Evolutionary conservation across 176 grass and related monocot species (phyloP).

Genomic region (Oropetium thomaeum): DNA sequence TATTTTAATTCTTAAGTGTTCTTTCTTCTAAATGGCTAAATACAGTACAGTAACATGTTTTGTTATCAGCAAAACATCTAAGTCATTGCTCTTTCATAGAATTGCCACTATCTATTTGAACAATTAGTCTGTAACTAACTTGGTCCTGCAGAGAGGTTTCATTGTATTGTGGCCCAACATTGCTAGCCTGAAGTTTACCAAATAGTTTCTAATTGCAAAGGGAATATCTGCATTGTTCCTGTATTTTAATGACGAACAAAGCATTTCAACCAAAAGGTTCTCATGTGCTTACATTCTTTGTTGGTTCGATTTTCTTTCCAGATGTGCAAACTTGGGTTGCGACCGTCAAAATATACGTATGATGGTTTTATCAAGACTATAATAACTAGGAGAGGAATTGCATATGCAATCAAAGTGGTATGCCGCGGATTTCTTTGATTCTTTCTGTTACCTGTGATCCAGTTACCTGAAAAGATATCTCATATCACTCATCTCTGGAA

Average conservation of each 20-base stretch:
- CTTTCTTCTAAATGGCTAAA: conserved; percentile 27
- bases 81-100: conserved; percentile 8
- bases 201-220: not conserved
- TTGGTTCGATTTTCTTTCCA: conserved; percentile 41
- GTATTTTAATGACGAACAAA: not conserved
- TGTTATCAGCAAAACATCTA: not conserved
- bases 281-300: not conserved
- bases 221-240: not conserved
- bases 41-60: not conserved
- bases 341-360: conserved; percentile 63
- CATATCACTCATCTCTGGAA: not conserved
- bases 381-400: conserved; percentile 54
- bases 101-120: conserved; percentile 16
- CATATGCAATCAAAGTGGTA: conserved; percentile 74
- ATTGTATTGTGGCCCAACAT: not conserved
- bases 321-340: conserved; percentile 74
- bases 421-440: conserved; percentile 14
- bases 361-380: conserved; percentile 72
- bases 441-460: conserved; percentile 25
- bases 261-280: conserved; percentile 6
- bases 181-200: not conserved
- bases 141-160: not conserved
- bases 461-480: conserved; percentile 6
- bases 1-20: not conserved
- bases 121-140: not conserved